Base-by-base conservation (phyloP, 495 filamentous ascomycete genomes). In the Lasiosphaeria miniovina region DNA sequence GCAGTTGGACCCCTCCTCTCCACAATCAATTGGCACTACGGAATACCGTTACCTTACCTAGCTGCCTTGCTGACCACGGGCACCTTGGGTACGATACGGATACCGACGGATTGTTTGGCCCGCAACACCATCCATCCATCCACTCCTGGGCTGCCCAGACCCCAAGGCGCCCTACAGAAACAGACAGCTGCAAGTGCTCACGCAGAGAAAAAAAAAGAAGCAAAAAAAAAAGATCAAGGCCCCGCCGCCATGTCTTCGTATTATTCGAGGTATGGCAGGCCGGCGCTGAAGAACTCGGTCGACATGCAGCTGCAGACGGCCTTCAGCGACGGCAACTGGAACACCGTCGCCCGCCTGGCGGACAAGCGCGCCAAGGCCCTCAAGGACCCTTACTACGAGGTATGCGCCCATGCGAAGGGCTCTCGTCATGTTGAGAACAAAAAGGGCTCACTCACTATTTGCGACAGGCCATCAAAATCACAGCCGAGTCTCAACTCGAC, bases 351-450 rank as follows among this genome's bases (percentile, higher is more conserved):
- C 6, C 74, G 71, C 35, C 63, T 80, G 7, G 78, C 78, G 0
- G 70, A 74, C 38, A 74, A 76, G 49, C 68, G 75, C n/a, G 64
- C 68, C 41, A 74, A 70, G 53, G 52, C 63, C 1, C 66, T 72
- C n/a, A 78, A 79, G 11, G 78, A 81, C 40, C 64, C 71, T 0
- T 80, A 80, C 52, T 81, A 76, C 51, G 68, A 77, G 68, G 77
- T 79, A 60, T 57, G 68, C 63, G 15, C 41, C 4, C n/a, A 11
- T 46, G 15, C 8, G 15, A 14, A 46, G n/a, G 15, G 12, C 36
- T 10, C n/a, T 24, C 34, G 14, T 36, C 11, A 43, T 33, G 10
- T n/a, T 40, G 33, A 3, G 38, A 15, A 35, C 3, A 46, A n/a
- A 15, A 33, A 17, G 45, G 33, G 51, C 45, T 61, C 34, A 58